Evolutionary conservation across 2,329 filamentous ascomycete genomes (phyloP), one percentile per base, ranked within the genome.

Genomic region (Seiridium unicorne): DNA sequence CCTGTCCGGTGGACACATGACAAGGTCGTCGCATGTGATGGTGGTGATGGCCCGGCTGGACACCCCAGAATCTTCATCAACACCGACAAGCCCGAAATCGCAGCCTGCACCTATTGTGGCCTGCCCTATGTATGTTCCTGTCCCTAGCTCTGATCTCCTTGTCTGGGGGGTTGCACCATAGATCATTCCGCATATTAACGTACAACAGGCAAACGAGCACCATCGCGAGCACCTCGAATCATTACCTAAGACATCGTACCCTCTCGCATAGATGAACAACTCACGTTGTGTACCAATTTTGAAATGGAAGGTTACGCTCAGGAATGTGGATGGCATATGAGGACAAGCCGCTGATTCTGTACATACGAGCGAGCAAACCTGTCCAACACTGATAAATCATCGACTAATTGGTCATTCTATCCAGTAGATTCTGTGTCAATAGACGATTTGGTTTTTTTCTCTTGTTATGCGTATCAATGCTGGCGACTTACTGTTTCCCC

Each of bases 1-100:
- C 94, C 93, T 26, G 95, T 99, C 42, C 85, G 87, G 75, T 99
- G 95, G 94, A 91, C 89, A 61, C 89, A 97, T 73, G 85, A 91
- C 64, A 86, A 88, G 63, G 77, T 91, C 54, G 94, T 96, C 56
- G 88, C 88, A 49, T 99, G 95, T 74, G 93, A 98, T 71, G 95
- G 95, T 61, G 95, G 94, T 61, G 93, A 93, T 67, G 95, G 94
- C 51, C 89, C 93, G 38, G 81, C 91, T 59, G 95, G 95, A 48
- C 95, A 99, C 76, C 95, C 95, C 55, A 86, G 87, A 72, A 90
- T 99, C 78, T 99, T 93, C 76, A 99, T 99, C 85, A 99, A 99
- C 79, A 89, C 91, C 66, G 95, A 99, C 79, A 98, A 97, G 84
- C 91, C 95, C 48, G 89, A 98, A 81, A 97, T 99, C 70, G 86